These are phyloP conservation scores for Ustulina deusta DNA, from an alignment of 2,329 filamentous ascomycete genomes.

Conservation along the genomic window DNA sequence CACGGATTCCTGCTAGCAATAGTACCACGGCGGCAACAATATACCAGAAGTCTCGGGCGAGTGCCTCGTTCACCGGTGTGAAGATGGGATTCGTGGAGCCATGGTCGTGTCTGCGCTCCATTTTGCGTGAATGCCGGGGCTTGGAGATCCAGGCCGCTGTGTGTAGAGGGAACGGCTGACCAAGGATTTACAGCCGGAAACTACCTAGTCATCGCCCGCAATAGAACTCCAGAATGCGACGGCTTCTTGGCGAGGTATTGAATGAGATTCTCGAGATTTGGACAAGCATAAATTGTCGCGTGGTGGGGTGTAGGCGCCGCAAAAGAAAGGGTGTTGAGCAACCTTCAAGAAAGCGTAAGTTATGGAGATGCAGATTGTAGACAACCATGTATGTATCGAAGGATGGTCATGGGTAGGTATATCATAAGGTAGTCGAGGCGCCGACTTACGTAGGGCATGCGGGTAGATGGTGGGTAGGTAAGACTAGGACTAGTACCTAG, in stretches of 20 bases:
- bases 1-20: constrained; percentile 56
- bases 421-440: not conserved
- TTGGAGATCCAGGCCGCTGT: not conserved
- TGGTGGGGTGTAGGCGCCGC: not conserved
- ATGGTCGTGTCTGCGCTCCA: constrained; percentile 48
- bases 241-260: not conserved
- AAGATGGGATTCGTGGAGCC: constrained; percentile 53
- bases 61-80: constrained; percentile 60
- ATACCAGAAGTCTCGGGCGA: constrained; percentile 71
- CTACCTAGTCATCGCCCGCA: constrained; percentile 3
- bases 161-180: not conserved
- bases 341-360: not conserved
- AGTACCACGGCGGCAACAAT: constrained; percentile 64
- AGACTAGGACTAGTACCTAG: no score
- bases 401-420: not conserved
- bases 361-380: not conserved
- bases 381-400: not conserved
- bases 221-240: not conserved
- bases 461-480: not conserved
- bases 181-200: not conserved
- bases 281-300: not conserved
- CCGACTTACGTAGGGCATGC: no score
- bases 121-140: constrained; percentile 35
- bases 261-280: not conserved
- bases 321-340: not conserved